Evolutionary conservation across 768 basidiomycete genomes (phyloP).

Genomic region (Calocera cornea): DNA sequence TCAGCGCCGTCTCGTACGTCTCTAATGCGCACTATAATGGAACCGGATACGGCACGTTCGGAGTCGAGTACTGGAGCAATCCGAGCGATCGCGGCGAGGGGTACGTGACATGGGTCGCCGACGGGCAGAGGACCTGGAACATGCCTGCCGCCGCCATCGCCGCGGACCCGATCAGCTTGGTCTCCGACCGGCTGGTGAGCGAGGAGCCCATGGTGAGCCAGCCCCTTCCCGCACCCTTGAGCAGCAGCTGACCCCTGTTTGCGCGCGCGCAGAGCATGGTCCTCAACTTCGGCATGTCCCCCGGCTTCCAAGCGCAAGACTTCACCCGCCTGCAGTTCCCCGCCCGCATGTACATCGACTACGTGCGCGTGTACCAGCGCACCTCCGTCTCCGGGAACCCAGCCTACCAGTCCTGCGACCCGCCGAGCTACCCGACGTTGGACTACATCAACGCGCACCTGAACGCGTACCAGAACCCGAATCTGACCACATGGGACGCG

Average conservation of each 20-base stretch:
- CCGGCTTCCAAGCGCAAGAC: conserved; percentile 60
- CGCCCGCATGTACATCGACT: conserved; percentile 70
- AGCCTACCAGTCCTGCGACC: conserved; percentile 25
- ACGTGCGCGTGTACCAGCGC: conserved; percentile 78
- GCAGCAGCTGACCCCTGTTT: conserved; percentile 15
- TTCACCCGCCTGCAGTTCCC: conserved; percentile 66
- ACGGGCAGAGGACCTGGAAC: conserved; percentile 20
- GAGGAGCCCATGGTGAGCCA: conserved; percentile 30
- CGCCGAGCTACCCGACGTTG: conserved; percentile 23
- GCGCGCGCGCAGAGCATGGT: background rate
- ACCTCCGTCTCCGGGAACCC: conserved; percentile 18
- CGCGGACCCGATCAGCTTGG: conserved; percentile 19
- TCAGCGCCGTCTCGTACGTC: conserved; percentile 37
- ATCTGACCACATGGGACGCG: conserved; percentile 21
- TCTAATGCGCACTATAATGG: conserved; percentile 23
- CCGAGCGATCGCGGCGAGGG: conserved; percentile 18
- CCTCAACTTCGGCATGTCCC: conserved; percentile 55
- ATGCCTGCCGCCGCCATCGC: conserved; percentile 21
- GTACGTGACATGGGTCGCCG: conserved; percentile 24
- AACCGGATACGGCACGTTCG: conserved; percentile 24
- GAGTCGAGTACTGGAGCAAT: conserved; percentile 31
- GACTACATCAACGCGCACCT: conserved; percentile 22
- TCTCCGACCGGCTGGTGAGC: conserved; percentile 25
- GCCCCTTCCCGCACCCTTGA: conserved; percentile 17
- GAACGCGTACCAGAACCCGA: conserved; percentile 23